Percentiles rank a stretch among this genome's conserved stretches.
These are phyloP conservation scores for Lentinula sp. DNA, from an alignment of 768 basidiomycete species.

Conservation along the genomic window DNA sequence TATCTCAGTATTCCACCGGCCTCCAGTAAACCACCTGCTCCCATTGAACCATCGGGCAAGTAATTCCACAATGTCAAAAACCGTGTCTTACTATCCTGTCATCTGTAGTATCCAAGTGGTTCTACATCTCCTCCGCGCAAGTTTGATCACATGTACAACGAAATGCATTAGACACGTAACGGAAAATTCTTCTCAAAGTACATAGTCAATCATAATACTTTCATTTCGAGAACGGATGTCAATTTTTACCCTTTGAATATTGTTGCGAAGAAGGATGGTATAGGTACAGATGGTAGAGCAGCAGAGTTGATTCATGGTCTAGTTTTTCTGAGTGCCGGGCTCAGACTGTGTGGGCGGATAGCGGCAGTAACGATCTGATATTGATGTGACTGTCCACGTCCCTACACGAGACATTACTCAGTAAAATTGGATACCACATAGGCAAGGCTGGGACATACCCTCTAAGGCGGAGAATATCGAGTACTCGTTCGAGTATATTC, in stretches of 20 bases:
- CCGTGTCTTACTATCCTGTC: neutral
- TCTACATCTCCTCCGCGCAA: constrained; percentile 88
- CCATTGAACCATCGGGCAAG: constrained; percentile 87
- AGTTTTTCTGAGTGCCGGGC: constrained; percentile 19
- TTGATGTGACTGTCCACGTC: constrained; percentile 89
- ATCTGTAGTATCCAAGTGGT: constrained; percentile 78
- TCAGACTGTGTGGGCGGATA: constrained; percentile 75
- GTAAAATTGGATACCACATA: neutral
- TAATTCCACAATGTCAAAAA: constrained; percentile 6
- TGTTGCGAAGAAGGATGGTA: no score
- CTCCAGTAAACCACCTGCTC: constrained; percentile 78
- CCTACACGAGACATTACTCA: constrained; percentile 34
- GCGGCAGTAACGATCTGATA: constrained; percentile 85
- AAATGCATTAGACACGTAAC: neutral
- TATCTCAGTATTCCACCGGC: constrained; percentile 70
- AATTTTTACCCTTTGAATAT: no score
- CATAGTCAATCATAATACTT: neutral
- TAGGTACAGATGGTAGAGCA: neutral
- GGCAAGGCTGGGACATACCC: constrained; percentile 43
- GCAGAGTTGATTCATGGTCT: neutral
- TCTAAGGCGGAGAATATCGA: constrained; percentile 90
- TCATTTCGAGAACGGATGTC: neutral
- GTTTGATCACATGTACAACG: constrained; percentile 35
- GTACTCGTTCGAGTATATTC: constrained; percentile 68
- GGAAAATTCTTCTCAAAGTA: neutral